Conservation (phyloP, 805 yeast species). For the Millerozyma miso region DNA sequence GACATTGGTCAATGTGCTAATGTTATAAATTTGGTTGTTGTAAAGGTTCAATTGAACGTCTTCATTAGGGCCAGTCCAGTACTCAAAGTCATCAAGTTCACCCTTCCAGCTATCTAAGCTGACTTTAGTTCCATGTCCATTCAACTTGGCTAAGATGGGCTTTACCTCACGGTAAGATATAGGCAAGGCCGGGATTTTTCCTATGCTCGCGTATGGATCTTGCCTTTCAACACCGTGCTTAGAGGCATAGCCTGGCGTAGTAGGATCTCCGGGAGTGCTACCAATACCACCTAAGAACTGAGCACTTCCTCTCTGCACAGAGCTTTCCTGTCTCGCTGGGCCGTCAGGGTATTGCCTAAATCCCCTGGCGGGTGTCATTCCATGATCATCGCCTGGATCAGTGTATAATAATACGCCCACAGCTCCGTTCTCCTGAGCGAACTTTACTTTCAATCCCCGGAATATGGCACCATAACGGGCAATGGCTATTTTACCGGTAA, state of each 20-base stretch:
- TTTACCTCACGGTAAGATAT: constrained; percentile 41
- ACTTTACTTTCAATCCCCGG: constrained; percentile 54
- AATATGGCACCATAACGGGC: constrained; percentile 49
- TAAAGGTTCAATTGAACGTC: constrained; percentile 35
- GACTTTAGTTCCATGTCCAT: constrained; percentile 32
- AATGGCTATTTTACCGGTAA: constrained; percentile 56
- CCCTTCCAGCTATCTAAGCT: constrained; percentile 34
- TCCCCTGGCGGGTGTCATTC: constrained; percentile 53
- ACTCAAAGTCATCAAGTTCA: constrained; percentile 36
- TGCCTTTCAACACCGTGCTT: constrained; percentile 35
- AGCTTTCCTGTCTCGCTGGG: constrained; percentile 58
- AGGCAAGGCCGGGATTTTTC: constrained; percentile 40
- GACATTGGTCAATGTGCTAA: constrained; percentile 40
- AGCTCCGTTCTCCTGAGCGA: constrained; percentile 63
- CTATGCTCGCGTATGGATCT: constrained; percentile 33
- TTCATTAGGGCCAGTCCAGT: constrained; percentile 36
- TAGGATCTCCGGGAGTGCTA: constrained; percentile 68
- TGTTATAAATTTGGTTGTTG: constrained; percentile 36
- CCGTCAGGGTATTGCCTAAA: constrained; percentile 58
- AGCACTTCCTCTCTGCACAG: constrained; percentile 61
- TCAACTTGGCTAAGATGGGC: constrained; percentile 38
- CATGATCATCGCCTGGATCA: constrained; percentile 59
- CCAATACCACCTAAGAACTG: constrained; percentile 49
- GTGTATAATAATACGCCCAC: constrained; percentile 54
- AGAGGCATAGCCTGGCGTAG: constrained; percentile 70